These are phyloP conservation scores for Pyricularia grisea DNA, from an alignment of 2,329 filamentous ascomycete genomes.

Conservation along the genomic window DNA sequence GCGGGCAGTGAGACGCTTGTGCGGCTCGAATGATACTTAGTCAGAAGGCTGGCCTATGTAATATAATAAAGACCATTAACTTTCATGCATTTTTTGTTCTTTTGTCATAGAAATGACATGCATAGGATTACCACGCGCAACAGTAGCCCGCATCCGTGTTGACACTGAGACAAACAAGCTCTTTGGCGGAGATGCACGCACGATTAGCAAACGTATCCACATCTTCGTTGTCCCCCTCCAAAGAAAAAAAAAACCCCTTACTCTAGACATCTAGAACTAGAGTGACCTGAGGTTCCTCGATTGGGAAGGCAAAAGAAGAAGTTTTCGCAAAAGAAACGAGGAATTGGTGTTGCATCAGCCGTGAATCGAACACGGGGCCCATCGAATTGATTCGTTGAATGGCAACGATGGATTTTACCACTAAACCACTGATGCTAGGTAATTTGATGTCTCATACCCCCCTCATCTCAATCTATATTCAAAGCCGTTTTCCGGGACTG, in stretches of 20 bases:
- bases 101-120: not conserved
- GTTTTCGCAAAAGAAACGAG: too few relatives aligned
- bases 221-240: too few relatives aligned
- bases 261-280: too few relatives aligned
- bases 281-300: too few relatives aligned
- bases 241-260: too few relatives aligned
- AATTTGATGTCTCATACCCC: too few relatives aligned
- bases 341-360: conserved; percentile 2
- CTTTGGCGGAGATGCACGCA: too few relatives aligned
- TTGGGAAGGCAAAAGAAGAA: too few relatives aligned
- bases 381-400: not conserved
- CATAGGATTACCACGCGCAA: not conserved
- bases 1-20: conserved; percentile 13
- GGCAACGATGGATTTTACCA: conserved; percentile 2
- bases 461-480: too few relatives aligned
- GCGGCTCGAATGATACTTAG: not conserved
- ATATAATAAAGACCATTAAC: not conserved
- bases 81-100: not conserved
- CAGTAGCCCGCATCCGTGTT: not conserved
- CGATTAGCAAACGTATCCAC: too few relatives aligned
- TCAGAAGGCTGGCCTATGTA: not conserved
- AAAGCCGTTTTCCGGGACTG: too few relatives aligned
- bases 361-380: conserved; percentile 7
- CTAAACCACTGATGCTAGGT: not conserved
- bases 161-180: too few relatives aligned